Evolutionary conservation across 2,329 filamentous ascomycete species (phyloP), one percentile per base, ranked within the genome.

Genomic region (Penicillium decumbens): DNA sequence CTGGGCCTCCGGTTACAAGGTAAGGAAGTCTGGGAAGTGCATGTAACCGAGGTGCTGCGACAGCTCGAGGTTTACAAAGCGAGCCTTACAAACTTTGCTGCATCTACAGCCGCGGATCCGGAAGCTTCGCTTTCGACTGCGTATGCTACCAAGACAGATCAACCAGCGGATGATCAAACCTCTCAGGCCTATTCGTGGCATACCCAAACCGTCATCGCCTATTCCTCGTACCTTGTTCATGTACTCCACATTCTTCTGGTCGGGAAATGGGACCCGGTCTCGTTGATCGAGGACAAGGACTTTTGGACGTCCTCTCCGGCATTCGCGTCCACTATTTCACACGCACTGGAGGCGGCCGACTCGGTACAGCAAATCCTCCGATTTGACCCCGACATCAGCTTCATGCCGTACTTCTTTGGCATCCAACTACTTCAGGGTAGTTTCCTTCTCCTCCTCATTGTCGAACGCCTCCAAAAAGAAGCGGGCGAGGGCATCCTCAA

Each of bases 381-480:
- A 61, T 89, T 87, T 65, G 91, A 96, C 65, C 89, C 91, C 0
- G 89, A 93, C 49, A 78, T 95, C 43, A 91, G 92, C 69, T 95
- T 95, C 71, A 95, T 95, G 89, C 91, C 91, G 1, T 95, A 95
- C 75, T 95, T 95, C 75, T 95, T 95, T 58, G 91, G 90, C 50
- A 92, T 95, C 53, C 95, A 95, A 67, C 77, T 96, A 2, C 76
- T 96, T 4, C 91, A 96, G 65, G 91, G 90, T 5, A 95, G 89
- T 33, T 95, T 95, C 68, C 73, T 95, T 35, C 75, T 95, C 23
- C 79, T 95, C 1, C 76, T 95, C 39, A 95, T 95, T 44, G 90
- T 90, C 51, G 91, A 95, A 67, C 93, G 95, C 68, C 76, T 95
- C 47, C 86, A 91, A 69, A 83, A 83, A 18, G 89, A 95, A 66